Percentiles rank a stretch among this genome's conserved stretches.
Conservation (phyloP, 78 protist genomes). For the Bigelowiella natans region DNA sequence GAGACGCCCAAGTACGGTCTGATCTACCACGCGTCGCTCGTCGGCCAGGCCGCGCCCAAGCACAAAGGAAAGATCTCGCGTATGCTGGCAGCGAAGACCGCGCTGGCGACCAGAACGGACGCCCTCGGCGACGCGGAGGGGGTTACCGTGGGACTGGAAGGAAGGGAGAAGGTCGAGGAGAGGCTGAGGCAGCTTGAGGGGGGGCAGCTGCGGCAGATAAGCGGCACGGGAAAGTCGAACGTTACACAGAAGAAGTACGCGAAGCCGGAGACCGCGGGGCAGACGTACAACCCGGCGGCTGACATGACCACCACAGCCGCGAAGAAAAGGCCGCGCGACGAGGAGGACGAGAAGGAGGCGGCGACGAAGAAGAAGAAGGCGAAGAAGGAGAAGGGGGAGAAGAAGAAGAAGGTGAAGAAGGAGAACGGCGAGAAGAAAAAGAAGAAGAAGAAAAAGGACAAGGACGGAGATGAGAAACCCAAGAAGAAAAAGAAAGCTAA, state of each 20-base stretch:
- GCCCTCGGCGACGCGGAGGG: not conserved
- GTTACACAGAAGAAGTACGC: not conserved
- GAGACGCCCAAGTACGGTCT: slow-evolving; percentile 43
- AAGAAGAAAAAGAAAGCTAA: not conserved
- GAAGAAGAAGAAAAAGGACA: not conserved
- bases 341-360: not conserved
- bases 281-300: not conserved
- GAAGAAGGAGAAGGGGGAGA: not conserved
- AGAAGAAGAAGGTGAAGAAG: not conserved
- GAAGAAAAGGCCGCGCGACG: not conserved
- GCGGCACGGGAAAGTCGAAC: not conserved
- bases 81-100: not conserved
- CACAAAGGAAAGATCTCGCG: slow-evolving; percentile 1
- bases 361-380: slow-evolving; percentile 2
- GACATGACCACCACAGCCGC: not conserved
- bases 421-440: not conserved
- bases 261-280: not conserved
- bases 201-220: not conserved
- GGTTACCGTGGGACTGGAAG: not conserved
- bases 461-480: not conserved
- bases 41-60: slow-evolving; percentile 4
- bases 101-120: not conserved
- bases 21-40: not conserved
- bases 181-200: not conserved
- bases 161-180: not conserved